Conservation (phyloP, 495 filamentous ascomycete species). For the Aspergillus olivimuriae region DNA sequence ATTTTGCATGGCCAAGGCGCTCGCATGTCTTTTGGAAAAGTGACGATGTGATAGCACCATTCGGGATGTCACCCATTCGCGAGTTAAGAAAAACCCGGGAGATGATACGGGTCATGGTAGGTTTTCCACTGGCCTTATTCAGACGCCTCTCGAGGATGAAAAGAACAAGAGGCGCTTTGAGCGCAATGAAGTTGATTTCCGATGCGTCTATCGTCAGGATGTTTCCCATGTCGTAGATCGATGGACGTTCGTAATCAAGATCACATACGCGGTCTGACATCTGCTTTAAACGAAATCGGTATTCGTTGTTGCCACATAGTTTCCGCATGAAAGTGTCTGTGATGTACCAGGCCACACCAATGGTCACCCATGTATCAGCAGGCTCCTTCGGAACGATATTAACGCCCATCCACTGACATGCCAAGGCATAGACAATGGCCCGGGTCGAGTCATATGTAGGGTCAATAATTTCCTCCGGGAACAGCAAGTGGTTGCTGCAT, state of each 20-base stretch:
- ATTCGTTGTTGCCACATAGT: slow-evolving; percentile 90
- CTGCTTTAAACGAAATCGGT: slow-evolving; percentile 82
- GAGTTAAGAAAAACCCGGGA: slow-evolving; percentile 73
- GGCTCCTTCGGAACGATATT: slow-evolving; percentile 75
- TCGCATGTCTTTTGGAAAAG: slow-evolving; percentile 78
- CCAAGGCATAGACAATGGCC: slow-evolving; percentile 70
- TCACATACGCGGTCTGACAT: slow-evolving; percentile 76
- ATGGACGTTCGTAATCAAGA: slow-evolving; percentile 74
- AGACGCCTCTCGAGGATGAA: slow-evolving; percentile 90
- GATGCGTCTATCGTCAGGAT: slow-evolving; percentile 72
- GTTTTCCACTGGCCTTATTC: slow-evolving; percentile 75
- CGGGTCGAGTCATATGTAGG: slow-evolving; percentile 72
- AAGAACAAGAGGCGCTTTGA: slow-evolving; percentile 87
- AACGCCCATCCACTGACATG: slow-evolving; percentile 91
- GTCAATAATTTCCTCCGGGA: slow-evolving; percentile 74
- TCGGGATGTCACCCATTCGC: slow-evolving; percentile 66
- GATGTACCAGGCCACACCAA: slow-evolving; percentile 89
- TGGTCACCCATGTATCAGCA: slow-evolving; percentile 83
- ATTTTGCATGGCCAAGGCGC: slow-evolving; percentile 73
- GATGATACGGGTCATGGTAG: slow-evolving; percentile 79
- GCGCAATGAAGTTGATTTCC: slow-evolving; percentile 78
- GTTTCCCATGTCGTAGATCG: slow-evolving; percentile 71
- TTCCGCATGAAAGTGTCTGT: slow-evolving; percentile 84
- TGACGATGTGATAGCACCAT: slow-evolving; percentile 65
- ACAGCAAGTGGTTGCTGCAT: slow-evolving; percentile 81